Evolutionary conservation across 192 early-diverging fungal species (phyloP), one percentile per base, ranked within the genome.

Genomic region (Umbelopsis sp.): DNA sequence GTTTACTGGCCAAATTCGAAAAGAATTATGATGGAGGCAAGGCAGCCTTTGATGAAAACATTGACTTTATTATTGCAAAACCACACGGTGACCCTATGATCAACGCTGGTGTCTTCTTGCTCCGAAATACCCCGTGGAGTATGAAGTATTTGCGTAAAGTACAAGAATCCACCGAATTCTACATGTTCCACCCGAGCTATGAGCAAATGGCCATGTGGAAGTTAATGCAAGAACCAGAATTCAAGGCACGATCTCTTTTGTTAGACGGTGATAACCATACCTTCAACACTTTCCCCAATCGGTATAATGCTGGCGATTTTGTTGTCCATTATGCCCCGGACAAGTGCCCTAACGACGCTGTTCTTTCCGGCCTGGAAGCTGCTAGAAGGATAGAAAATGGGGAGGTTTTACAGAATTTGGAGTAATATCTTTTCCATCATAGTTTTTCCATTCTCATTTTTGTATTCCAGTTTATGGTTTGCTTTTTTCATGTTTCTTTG

Each of bases 131-230:
- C 17, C 75, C 78, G 17, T 85, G 83, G 85, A 80, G 80, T 32
- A 74, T 71, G 49, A 44, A 72, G 2, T 88, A 85, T 74, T 66
- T 88, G 9, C 74, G 81, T 11, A 71, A 78, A 8, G 80, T 84
- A 3, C 85, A 88, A 68, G 65, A 65, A 3, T 69, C 72, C 2
- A 77, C 41, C 0, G 68, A 69, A 7, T 86, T 81, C 71, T 88
- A 80, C 68, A 45, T 44, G 3, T 68, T 71, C 8, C 71, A 73
- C 7, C 71, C 74, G 7, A 78, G 77, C 38, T 86, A 77, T 51
- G 87, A 88, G 68, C 87, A 88, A 52, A 77, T 76, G 31, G 87
- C 87, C 11, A 86, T 88, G 74, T 88, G 87, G 87, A 82, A 85
- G 22, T 47, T 86, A 3, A 82, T 88, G 77, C 72, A 44, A 24